Evolutionary conservation across 768 basidiomycete species (phyloP).

Genomic region (Boletus fagicola): DNA sequence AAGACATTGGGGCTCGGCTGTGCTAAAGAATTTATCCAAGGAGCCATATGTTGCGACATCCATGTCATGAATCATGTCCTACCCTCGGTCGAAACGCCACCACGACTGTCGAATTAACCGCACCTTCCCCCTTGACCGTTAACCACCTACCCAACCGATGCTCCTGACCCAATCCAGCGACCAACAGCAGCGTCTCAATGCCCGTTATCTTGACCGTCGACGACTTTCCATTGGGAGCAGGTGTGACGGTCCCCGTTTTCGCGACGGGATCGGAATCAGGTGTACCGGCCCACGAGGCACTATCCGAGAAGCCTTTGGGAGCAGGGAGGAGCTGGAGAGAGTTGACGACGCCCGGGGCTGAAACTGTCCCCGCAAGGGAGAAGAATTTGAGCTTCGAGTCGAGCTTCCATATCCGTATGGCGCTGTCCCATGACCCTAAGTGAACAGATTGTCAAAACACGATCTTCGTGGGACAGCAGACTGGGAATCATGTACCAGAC

Average conservation of each 20-base stretch:
- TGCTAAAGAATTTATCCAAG: background rate
- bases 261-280: background rate
- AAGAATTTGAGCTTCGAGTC: slow-evolving; percentile 79
- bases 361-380: slow-evolving; percentile 57
- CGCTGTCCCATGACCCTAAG: slow-evolving; percentile 91
- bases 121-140: slow-evolving; percentile 65
- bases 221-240: slow-evolving; percentile 2
- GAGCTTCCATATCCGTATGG: slow-evolving; percentile 88
- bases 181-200: slow-evolving; percentile 51
- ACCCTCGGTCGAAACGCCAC: slow-evolving; percentile 47
- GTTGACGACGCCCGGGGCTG: slow-evolving; percentile 81
- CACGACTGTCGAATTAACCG: slow-evolving; percentile 70
- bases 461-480: background rate
- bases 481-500: slow-evolving; percentile 57
- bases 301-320: slow-evolving; percentile 40
- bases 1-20: no score
- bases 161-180: slow-evolving; percentile 85
- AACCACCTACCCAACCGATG: slow-evolving; percentile 90
- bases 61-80: slow-evolving; percentile 8
- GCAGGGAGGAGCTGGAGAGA: slow-evolving; percentile 77
- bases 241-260: background rate
- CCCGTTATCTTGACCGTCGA: slow-evolving; percentile 30
- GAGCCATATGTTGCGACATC: background rate
- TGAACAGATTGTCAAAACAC: slow-evolving; percentile 2
- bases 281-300: slow-evolving; percentile 41